Base-by-base conservation (phyloP, 2,329 filamentous ascomycete species). In the Neocatenulostroma microsporum region DNA sequence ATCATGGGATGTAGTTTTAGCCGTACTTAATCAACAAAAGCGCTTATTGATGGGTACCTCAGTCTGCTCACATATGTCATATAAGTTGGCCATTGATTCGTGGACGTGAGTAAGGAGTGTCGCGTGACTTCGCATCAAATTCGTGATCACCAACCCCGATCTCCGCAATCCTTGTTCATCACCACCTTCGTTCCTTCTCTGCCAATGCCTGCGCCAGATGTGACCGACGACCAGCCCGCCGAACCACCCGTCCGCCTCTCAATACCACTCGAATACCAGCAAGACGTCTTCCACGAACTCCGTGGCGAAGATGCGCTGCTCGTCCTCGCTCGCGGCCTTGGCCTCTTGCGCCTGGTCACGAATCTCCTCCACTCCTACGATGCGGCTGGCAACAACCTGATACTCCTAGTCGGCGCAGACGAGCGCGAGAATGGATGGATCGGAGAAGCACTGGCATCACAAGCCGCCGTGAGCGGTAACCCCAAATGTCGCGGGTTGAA, bases 341-440 rank as follows among this genome's bases (percentile, higher is more conserved):
- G 91, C 51, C 79, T 96, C 30, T 76, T 95, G 60, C 85, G 87
- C 49, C 76, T 98, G 39, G 76, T 95, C 55, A 93, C 86, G n/a
- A 98, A 96, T 58, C 75, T 98, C 25, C 76, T 98, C 19, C 91
- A 98, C 63, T 88, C 88, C 14, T 95, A 95, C 64, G 91, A 98
- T 72, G 88, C 87, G 1, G 86, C 86, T 3, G 91, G 91, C 11
- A 93, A 91, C 63, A 96, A 94, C 56, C 69, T 98, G 37, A 80
- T 98, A 32, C 70, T 98, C 29, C 66, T 98, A 14, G 78, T 96
- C 27, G 88, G 87, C 9, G 88, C 91, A 23, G 84, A 91, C 42
- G 87, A 95, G 21, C 78, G 84, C 41, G 91, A 98, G 57, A 95
- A 95, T 75, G 80, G 82, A 38, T 96, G 89, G 88, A 87, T 98